Evolutionary conservation across 2,329 filamentous ascomycete species (phyloP), one percentile per base, ranked within the genome.

Genomic region (Alternaria metachromatica): DNA sequence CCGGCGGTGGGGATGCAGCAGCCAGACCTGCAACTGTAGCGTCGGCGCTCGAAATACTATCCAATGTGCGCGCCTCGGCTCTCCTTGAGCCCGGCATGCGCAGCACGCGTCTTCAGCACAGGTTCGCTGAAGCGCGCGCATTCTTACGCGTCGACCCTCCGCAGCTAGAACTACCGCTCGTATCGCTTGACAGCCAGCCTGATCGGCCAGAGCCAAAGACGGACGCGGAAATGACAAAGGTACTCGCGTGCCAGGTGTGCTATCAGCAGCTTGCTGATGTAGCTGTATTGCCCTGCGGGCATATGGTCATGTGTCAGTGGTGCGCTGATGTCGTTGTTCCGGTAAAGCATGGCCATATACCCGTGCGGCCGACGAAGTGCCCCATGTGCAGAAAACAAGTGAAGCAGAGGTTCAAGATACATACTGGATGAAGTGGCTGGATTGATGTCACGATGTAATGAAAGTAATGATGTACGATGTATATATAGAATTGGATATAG

Each of bases 301-400:
- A 87, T 71, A 80, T 86, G 64, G 80, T 84, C 33, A 84, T 87
- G 80, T 87, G 86, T 69, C 76, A 81, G 43, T 87, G 85, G 85
- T 87, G 86, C 66, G 84, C 84, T 4, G 83, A 85, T 54, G 80
- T 84, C 54, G 81, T 84, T 48, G 80, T 84, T 33, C 85, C 85
- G 3, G 77, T 81, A 2, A 79, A 79, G 70, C 74, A 80, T 60
- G 70, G 76, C 26, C 81, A 83, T 69, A 72, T 81, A 30, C 82
- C 83, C 18, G 55, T 69, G n/a, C 72, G 78, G 15, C 67, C 65
- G 13, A 78, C 76, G 5, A 80, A 78, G 45, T 85, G 83, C 72
- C 83, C 83, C 3, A 81, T 83, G 61, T 85, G 83, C 65, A 72
- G 83, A 64, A 83, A 82, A 73, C 69, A 70, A 45, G 80, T 84